Base-by-base conservation (phyloP, 129 eudicot species). In the Lonicera japonica region DNA sequence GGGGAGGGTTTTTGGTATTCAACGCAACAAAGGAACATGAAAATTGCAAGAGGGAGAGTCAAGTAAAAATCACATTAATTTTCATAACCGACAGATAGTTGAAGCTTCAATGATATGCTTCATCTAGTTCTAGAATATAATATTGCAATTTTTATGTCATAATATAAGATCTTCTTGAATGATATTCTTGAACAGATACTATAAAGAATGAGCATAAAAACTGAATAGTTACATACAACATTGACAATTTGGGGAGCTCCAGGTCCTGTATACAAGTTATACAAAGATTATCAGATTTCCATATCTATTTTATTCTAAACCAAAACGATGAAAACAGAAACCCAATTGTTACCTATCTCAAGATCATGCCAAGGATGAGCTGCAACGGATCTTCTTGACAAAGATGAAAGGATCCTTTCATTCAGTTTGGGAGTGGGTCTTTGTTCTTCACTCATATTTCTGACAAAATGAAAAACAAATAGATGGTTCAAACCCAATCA, bases 301-400 rank as follows among this genome's bases (percentile, higher is more conserved):
- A 50, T 16, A 50, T n/a, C 54, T 5, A 4, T 15, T 50, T 50
- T 19, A 5, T 50, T 50, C 20, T 17, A 17, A 1, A n/a, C 21
- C 16, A 43, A 43, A 21, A 22, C 9, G 12, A 36, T 34, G 53
- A 18, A 76, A 55, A n/a, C n/a, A n/a, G n/a, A 46, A 38, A 56
- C 34, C 25, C 50, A 0, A 16, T 21, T 4, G 6, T 13, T 79
- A 90, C 97, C 97, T 50, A 87, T 80, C 60, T 91, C 95, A 58
- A 91, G 94, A 82, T 91, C 97, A 73, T 91, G 97, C 97, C 97
- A 91, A 25, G 95, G 87, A 72, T 91, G 97, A 56, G 97, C 97
- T 25, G 97, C 97, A 36, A 89, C 96, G 13, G 95, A 77, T 87
- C 97, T 72, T 79, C 88, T 84, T 16, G 97, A 91, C 68, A 91